Evolutionary conservation across 2,329 filamentous ascomycete genomes (phyloP).

Genomic region (Alternaria angustiovoidea): DNA sequence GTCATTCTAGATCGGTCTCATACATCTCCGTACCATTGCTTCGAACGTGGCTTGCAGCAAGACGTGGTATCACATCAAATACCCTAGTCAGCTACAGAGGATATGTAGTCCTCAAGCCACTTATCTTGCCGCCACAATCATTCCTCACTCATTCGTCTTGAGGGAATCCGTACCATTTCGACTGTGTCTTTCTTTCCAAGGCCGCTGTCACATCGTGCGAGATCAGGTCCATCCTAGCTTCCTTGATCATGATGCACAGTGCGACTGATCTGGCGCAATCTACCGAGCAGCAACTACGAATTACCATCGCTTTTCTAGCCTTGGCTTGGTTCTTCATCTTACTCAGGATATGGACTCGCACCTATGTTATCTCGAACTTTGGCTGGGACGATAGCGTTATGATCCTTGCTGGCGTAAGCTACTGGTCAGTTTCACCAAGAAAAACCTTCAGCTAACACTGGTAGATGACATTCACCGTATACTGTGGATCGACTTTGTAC

Average conservation of each 20-base stretch:
- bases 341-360: conserved; percentile 53
- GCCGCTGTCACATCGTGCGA: not conserved
- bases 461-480: conserved; percentile 47
- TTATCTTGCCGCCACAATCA: not conserved
- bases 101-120: conserved; percentile 18
- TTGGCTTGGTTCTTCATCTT: conserved; percentile 51
- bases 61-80: not conserved
- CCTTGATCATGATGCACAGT: conserved; percentile 20
- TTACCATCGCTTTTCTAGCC: conserved; percentile 48
- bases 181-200: not conserved
- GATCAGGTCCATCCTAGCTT: not conserved
- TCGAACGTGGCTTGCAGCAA: conserved; percentile 22
- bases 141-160: not conserved
- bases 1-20: conserved; percentile 17
- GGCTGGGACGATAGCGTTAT: conserved; percentile 57
- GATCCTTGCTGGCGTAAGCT: conserved; percentile 50
- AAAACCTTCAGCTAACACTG: conserved; percentile 6
- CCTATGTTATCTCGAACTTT: conserved; percentile 50
- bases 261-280: conserved; percentile 24
- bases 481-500: conserved; percentile 38
- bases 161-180: not conserved
- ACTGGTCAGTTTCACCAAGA: not conserved
- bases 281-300: conserved; percentile 31
- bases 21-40: conserved; percentile 17
- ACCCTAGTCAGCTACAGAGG: conserved; percentile 1